Conservation (phyloP, 768 basidiomycete genomes). For the Lactarius vividus region DNA sequence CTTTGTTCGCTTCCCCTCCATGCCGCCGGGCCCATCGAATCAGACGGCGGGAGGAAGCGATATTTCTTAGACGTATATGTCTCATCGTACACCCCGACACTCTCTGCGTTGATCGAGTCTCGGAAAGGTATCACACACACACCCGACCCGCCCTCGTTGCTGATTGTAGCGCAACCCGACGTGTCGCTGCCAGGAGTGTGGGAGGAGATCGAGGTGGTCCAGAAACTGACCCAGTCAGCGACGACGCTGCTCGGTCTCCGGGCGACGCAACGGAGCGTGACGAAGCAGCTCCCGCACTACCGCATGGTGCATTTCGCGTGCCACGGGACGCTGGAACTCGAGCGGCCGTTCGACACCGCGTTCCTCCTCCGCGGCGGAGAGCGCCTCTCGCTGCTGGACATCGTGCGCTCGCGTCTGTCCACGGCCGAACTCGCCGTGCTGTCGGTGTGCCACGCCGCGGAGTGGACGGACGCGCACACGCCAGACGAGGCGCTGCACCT, state of each 20-base stretch:
- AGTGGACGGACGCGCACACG: not conserved
- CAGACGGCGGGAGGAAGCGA: not conserved
- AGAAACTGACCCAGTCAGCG: not conserved
- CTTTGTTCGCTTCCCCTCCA: conserved; percentile 25
- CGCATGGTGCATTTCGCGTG: conserved; percentile 20
- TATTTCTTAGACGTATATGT: conserved; percentile 17
- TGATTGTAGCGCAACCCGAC: conserved; percentile 10
- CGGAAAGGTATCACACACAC: not conserved
- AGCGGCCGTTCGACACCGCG: conserved; percentile 10
- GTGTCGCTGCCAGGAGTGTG: conserved; percentile 7
- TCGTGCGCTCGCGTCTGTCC: conserved; percentile 10
- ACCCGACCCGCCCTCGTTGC: not conserved
- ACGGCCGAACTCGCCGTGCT: conserved; percentile 18
- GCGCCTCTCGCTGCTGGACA: conserved; percentile 12
- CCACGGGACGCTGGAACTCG: conserved; percentile 10
- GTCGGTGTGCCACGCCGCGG: conserved; percentile 23
- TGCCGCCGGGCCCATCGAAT: conserved; percentile 21
- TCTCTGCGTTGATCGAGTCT: conserved; percentile 18
- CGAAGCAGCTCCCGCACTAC: too few species aligned
- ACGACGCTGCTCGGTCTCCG: too few species aligned
- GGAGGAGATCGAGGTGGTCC: conserved; percentile 2
- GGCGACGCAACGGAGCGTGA: too few species aligned
- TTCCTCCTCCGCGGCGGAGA: conserved; percentile 4
- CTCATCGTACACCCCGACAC: conserved; percentile 21
- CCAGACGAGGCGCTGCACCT: conserved; percentile 27